Base-by-base conservation (phyloP, 2,329 filamentous ascomycete genomes). In the Xylaria arbuscula region DNA sequence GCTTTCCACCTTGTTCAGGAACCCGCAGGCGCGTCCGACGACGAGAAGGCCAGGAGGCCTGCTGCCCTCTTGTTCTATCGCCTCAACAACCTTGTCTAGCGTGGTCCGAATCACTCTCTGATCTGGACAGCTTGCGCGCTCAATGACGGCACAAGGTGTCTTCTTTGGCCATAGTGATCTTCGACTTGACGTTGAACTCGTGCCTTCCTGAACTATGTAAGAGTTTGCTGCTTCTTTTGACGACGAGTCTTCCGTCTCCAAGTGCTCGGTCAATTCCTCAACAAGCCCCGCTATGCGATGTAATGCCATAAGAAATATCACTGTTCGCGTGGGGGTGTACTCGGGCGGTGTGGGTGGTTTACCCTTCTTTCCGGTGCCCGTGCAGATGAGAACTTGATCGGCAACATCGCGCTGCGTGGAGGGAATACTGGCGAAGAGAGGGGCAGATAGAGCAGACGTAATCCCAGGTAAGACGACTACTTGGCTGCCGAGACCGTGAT, bases 311-410 rank as follows among this genome's bases (percentile, higher is more conserved):
- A 99, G 83, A 72, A 98, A 97, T 3, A 99, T 92, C 0, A 96
- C 92, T 0, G 96, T 98, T 66, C 94, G 87, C 9, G 88, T 91
- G 1, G 86, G 79, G 0, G 94, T 88, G 78, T 90, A 97, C 70
- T 90, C 90, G 0, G 96, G 96, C 40, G 94, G 93, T n/a, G 88
- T 83, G 0, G 94, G 94, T 0, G 93, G 85, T 63, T 88, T 91
- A 13, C 96, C 96, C 81, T 97, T 97, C 76, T 96, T 89, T 0
- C 96, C 96, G 0, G 96, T 99, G 0, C 96, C 96, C 0, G 96
- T 99, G 81, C 96, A 98, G n/a, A 99, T 88, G 32, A 99, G 86
- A 0, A 99, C 90, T 80, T 98, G 94, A 76, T 99, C 96, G 3
- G 93, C 92, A 0, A 97, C 92, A 53, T 92, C 92, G 5, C 96